phyloP scores from a whole-genome alignment of 495 filamentous ascomycete genomes.

The Hypomontagnella submonticulosa region DNA sequence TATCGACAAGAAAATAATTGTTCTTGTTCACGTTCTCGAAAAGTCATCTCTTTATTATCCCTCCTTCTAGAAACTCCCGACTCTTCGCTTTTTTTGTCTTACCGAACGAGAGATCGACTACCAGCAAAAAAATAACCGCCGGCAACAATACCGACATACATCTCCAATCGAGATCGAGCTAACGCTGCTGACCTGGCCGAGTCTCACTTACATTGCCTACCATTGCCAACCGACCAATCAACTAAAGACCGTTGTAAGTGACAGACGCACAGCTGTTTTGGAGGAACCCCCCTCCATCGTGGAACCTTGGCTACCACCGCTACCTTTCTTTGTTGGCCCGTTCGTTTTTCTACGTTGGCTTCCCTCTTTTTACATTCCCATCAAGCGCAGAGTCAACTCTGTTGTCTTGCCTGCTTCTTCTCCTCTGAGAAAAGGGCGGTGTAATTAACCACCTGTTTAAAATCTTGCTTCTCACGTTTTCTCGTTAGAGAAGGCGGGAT shows the following conservation, averaged over 20 bases:
- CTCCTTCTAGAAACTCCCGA: conserved; percentile 8
- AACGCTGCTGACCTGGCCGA: conserved; percentile 33
- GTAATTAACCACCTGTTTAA: conserved; percentile 9
- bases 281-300: conserved; percentile 37
- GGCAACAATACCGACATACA: conserved; percentile 12
- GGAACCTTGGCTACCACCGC: conserved; percentile 8
- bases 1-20: conserved; percentile 27
- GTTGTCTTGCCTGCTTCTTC: background rate
- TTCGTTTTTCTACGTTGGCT: conserved; percentile 5
- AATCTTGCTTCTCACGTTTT: conserved; percentile 7
- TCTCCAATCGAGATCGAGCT: conserved; percentile 41
- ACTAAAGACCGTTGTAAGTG: conserved; percentile 37
- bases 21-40: conserved; percentile 5
- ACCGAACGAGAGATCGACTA: conserved; percentile 8
- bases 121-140: conserved; percentile 4
- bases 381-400: background rate
- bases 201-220: conserved; percentile 32
- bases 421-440: conserved; percentile 4
- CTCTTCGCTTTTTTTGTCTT: background rate
- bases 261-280: conserved; percentile 22
- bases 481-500: conserved; percentile 24
- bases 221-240: conserved; percentile 33
- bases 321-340: conserved; percentile 11
- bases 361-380: conserved; percentile 3
- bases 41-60: conserved; percentile 4